Evolutionary conservation across 805 yeast genomes (phyloP), one percentile per base, ranked within the genome.

Genomic region (Kuraishia borneana): DNA sequence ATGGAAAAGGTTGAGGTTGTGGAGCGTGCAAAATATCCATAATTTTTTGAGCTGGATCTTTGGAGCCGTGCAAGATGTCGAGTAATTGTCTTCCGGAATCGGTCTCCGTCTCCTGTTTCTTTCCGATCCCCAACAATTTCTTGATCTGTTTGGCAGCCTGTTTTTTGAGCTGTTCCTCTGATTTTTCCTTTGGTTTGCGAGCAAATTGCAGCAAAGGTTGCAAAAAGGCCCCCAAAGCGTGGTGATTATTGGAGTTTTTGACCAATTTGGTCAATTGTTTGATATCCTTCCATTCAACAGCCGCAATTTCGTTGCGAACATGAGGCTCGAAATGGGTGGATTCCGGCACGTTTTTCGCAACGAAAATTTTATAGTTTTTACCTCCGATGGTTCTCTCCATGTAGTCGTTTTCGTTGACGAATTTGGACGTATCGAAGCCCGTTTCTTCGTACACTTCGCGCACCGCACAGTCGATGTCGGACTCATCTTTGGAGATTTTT

Each of bases 391-490:
- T 82, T 50, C 94, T 69, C 51, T 89, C 96, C 34, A 87, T 68
- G 42, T 69, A 83, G 39, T 81, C 84, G 25, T 76, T 69, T 39
- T 78, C 81, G 41, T 74, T 71, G 29, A 88, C 65, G 42, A 68
- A 70, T 13, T 73, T 75, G 1, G 77, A 56, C 33, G 84, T 77
- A 54, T 92, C 94, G 48, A 79, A 88, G 0, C 97, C 95, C 12
- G 88, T 89, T 56, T 92, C 99, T 58, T 92, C 99, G 41, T 69
- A 70, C 17, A 83, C 87, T 53, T 92, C 99, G 47, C 99, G 71
- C 10, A 84, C 57, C 4, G 97, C 96, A 61, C 98, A 94, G 35
- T 72, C 76, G 5, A 75, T 68, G 54, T 92, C 98, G 12, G 76
- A 63, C 60, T 92, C 99, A 50, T 79, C 94, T 51, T 92, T 88